Conservation (phyloP, 2,329 filamentous ascomycete species). For the Neonectria hederae region DNA sequence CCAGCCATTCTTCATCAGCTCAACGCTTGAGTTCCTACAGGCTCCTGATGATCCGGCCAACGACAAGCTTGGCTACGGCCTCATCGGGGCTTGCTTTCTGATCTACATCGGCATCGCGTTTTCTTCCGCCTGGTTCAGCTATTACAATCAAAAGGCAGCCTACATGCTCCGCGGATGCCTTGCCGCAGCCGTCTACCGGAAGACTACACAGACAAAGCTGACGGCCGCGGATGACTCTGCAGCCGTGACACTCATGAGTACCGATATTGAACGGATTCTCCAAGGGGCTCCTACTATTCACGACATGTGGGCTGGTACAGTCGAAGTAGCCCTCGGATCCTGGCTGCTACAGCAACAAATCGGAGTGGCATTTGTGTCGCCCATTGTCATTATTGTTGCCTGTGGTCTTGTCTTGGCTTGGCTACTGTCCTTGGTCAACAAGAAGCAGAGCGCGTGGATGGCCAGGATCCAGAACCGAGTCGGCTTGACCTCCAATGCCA, state of each 20-base stretch:
- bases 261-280: slow-evolving; percentile 56
- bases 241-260: slow-evolving; percentile 58
- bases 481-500: slow-evolving; percentile 43
- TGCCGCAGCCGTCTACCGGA: slow-evolving; percentile 46
- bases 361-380: slow-evolving; percentile 57
- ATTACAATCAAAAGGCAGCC: slow-evolving; percentile 48
- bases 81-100: slow-evolving; percentile 53
- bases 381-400: slow-evolving; percentile 54
- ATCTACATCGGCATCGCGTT: slow-evolving; percentile 54
- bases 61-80: slow-evolving; percentile 49
- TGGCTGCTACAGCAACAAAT: slow-evolving; percentile 59
- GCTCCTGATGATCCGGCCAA: slow-evolving; percentile 25
- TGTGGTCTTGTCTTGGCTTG: slow-evolving; percentile 33
- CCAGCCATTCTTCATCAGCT: slow-evolving; percentile 55
- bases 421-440: slow-evolving; percentile 28
- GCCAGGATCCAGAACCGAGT: slow-evolving; percentile 47
- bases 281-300: slow-evolving; percentile 49
- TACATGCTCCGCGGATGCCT: slow-evolving; percentile 48
- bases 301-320: slow-evolving; percentile 51
- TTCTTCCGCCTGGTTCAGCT: slow-evolving; percentile 51
- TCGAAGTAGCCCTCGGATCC: slow-evolving; percentile 56
- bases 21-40: slow-evolving; percentile 48
- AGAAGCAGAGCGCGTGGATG: slow-evolving; percentile 50
- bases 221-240: slow-evolving; percentile 50
- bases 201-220: slow-evolving; percentile 46